Percentiles rank a stretch among this genome's conserved stretches.
Evolutionary conservation across 2,329 filamentous ascomycete genomes (phyloP).

Genomic region (Trichoderma afroharzianum): DNA sequence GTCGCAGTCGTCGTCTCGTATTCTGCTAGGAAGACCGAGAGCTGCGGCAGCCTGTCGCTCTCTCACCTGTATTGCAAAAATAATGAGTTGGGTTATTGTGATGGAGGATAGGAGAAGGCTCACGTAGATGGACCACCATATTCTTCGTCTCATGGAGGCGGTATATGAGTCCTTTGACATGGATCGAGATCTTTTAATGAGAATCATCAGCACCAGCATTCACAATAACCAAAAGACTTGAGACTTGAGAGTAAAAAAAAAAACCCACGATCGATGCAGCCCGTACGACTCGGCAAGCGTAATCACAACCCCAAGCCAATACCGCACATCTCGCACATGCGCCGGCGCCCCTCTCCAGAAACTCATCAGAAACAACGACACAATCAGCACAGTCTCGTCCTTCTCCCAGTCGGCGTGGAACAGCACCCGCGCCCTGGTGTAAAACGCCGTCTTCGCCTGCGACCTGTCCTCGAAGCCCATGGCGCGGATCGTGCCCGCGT

Average conservation of each 20-base stretch:
- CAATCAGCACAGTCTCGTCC: slow-evolving; percentile 47
- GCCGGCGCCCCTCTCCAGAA: slow-evolving; percentile 51
- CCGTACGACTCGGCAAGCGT: slow-evolving; percentile 49
- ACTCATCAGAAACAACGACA: slow-evolving; percentile 52
- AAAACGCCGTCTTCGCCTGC: slow-evolving; percentile 48
- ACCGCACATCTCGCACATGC: slow-evolving; percentile 46
- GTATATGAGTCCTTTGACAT: slow-evolving; percentile 27
- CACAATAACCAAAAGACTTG: too few relatives aligned
- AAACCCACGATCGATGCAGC: slow-evolving; percentile 38
- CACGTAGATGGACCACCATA: slow-evolving; percentile 55
- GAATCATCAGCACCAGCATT: background rate
- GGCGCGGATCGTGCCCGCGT: slow-evolving; percentile 40
- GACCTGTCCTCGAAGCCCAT: slow-evolving; percentile 47
- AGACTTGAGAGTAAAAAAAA: background rate
- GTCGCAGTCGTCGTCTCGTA: slow-evolving; percentile 38
- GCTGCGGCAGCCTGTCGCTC: slow-evolving; percentile 38
- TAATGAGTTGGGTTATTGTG: background rate
- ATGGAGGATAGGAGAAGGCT: slow-evolving; percentile 22
- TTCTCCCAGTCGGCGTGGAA: slow-evolving; percentile 53
- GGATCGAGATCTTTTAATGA: slow-evolving; percentile 25
- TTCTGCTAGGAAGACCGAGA: slow-evolving; percentile 35
- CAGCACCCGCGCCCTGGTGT: slow-evolving; percentile 47
- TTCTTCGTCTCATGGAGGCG: slow-evolving; percentile 39
- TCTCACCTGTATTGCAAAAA: slow-evolving; percentile 26
- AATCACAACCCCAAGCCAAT: slow-evolving; percentile 50